These are phyloP conservation scores for Exophiala dermatitidis DNA, from an alignment of 2,329 filamentous ascomycete genomes.

Conservation along the genomic window DNA sequence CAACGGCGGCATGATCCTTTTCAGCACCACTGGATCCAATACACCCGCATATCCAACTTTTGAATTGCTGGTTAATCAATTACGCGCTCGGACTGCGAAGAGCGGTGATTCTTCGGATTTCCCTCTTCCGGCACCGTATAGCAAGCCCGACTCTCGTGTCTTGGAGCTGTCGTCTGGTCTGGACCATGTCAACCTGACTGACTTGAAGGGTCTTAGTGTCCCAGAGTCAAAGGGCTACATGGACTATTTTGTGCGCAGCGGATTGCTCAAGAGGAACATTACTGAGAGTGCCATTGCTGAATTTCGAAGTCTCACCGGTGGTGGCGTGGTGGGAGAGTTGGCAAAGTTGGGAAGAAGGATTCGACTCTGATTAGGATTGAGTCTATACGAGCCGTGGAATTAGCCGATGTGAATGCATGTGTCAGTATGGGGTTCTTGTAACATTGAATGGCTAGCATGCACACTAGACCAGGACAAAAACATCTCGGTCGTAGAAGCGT, in stretches of 20 bases:
- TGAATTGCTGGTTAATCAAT: slow-evolving; percentile 55
- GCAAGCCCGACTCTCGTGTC: slow-evolving; percentile 47
- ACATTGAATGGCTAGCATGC: no score
- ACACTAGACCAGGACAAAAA: no score
- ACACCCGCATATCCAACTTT: slow-evolving; percentile 57
- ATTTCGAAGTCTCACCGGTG: slow-evolving; percentile 76
- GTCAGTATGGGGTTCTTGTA: no score
- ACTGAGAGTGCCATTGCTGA: slow-evolving; percentile 66
- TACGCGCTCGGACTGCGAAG: slow-evolving; percentile 36
- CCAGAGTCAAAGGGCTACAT: slow-evolving; percentile 70
- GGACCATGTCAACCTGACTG: slow-evolving; percentile 37
- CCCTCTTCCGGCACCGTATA: slow-evolving; percentile 47
- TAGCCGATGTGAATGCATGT: neutral
- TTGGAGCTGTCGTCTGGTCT: slow-evolving; percentile 35
- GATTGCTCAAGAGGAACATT: slow-evolving; percentile 63
- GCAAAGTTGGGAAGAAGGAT: slow-evolving; percentile 56
- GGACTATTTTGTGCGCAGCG: slow-evolving; percentile 90
- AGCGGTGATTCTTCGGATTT: slow-evolving; percentile 34
- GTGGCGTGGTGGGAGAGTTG: slow-evolving; percentile 78
- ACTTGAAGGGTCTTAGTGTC: slow-evolving; percentile 62
- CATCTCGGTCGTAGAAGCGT: no score
- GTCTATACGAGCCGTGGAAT: no score
- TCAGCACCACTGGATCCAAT: slow-evolving; percentile 67
- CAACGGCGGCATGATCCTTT: slow-evolving; percentile 75
- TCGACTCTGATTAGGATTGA: slow-evolving; percentile 29